These are phyloP conservation scores for Talaromyces adpressus DNA, from an alignment of 495 filamentous ascomycete genomes.

Conservation along the genomic window DNA sequence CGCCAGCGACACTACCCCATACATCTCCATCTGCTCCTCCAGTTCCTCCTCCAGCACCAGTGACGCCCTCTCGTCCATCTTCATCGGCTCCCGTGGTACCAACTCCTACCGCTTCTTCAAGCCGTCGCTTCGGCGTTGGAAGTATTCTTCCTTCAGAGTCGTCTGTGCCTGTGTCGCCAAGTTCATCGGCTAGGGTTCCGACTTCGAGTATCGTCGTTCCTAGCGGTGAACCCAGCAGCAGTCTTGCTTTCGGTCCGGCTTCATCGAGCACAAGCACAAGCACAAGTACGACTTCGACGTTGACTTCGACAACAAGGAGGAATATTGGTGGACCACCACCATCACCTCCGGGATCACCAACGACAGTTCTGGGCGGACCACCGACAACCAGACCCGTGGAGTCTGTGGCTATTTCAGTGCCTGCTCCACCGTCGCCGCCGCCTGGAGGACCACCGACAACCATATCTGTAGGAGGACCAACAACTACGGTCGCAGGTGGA, in stretches of 20 bases:
- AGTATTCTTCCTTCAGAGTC: neutral
- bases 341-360: neutral
- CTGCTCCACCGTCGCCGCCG: constrained; percentile 28
- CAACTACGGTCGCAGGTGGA: neutral
- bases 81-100: neutral
- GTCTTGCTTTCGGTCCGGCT: neutral
- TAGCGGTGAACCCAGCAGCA: neutral
- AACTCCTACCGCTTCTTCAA: constrained; percentile 25
- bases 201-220: neutral
- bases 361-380: neutral
- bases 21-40: neutral
- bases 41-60: neutral
- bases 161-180: neutral
- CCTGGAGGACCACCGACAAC: neutral
- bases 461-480: neutral
- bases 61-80: neutral
- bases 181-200: neutral
- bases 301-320: neutral
- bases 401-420: neutral
- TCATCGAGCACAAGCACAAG: neutral
- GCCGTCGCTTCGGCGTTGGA: neutral
- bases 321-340: neutral
- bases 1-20: neutral
- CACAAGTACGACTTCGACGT: neutral
- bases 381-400: neutral